These are phyloP conservation scores for Aspergillus ellipticus DNA, from an alignment of 495 filamentous ascomycete species.

Conservation along the genomic window DNA sequence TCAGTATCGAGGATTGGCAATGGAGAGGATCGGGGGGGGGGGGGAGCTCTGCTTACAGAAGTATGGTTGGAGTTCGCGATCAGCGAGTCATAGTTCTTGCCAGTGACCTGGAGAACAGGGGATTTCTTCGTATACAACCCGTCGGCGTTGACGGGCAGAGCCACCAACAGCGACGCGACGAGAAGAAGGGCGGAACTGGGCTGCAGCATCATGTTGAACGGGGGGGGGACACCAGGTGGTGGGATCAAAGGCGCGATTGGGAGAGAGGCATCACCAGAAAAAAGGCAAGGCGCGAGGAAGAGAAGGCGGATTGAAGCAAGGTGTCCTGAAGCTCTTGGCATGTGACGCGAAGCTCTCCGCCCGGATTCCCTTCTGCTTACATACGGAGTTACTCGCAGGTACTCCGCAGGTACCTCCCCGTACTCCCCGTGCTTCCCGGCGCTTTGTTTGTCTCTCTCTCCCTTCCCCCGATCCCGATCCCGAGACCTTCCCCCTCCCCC, in stretches of 20 bases:
- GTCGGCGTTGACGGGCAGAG: constrained; percentile 60
- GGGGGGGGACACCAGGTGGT: not conserved
- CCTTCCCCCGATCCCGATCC: too few relatives aligned
- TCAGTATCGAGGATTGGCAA: constrained; percentile 15
- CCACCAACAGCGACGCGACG: constrained; percentile 52
- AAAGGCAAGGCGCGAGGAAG: not conserved
- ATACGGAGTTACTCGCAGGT: too few relatives aligned
- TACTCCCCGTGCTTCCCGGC: too few relatives aligned
- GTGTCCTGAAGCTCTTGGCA: constrained; percentile 51
- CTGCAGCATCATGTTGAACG: constrained; percentile 16
- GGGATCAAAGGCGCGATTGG: not conserved
- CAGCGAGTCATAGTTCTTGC: constrained; percentile 76
- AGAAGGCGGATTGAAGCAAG: constrained; percentile 30
- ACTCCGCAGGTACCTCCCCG: too few relatives aligned
- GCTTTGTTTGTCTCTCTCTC: too few relatives aligned
- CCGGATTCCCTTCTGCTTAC: too few relatives aligned
- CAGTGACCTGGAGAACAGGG: constrained; percentile 79
- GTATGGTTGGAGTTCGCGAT: constrained; percentile 88
- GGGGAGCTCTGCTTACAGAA: constrained; percentile 58
- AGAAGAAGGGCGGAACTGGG: constrained; percentile 32
- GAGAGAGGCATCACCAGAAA: not conserved
- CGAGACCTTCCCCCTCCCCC: too few relatives aligned
- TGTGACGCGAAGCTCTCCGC: constrained; percentile 24
- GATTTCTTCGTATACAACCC: constrained; percentile 83
- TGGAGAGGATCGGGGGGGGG: not conserved